Conservation (phyloP, 2,329 filamentous ascomycete species). For the Aspergillus proliferans region DNA sequence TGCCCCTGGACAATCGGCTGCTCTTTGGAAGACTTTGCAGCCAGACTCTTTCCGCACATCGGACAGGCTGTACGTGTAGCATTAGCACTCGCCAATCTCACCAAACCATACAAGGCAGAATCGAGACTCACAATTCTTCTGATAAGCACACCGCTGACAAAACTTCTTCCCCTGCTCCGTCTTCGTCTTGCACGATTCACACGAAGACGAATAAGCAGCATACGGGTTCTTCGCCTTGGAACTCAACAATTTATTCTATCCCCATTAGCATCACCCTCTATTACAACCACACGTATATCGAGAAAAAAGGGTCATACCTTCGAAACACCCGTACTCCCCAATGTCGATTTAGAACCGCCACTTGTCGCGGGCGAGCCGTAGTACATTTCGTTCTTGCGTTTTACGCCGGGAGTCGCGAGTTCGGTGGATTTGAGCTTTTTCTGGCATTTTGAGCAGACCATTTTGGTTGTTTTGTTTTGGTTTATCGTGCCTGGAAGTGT, state of each 20-base stretch:
- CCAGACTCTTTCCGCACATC: slow-evolving; percentile 55
- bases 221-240: slow-evolving; percentile 62
- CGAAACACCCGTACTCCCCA: slow-evolving; percentile 53
- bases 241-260: slow-evolving; percentile 58
- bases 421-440: slow-evolving; percentile 55
- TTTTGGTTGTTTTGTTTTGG: slow-evolving; percentile 23
- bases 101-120: too few species aligned
- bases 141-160: slow-evolving; percentile 59
- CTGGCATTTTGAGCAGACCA: slow-evolving; percentile 62
- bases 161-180: slow-evolving; percentile 55
- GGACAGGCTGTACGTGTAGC: slow-evolving; percentile 46
- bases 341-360: slow-evolving; percentile 39
- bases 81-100: not conserved
- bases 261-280: not conserved
- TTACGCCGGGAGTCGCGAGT: slow-evolving; percentile 59
- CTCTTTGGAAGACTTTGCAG: slow-evolving; percentile 41
- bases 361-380: slow-evolving; percentile 51
- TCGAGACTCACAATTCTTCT: slow-evolving; percentile 37
- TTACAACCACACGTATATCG: not conserved
- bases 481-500: too few species aligned
- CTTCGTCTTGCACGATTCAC: slow-evolving; percentile 58
- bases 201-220: slow-evolving; percentile 57
- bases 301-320: slow-evolving; percentile 42
- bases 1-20: slow-evolving; percentile 54
- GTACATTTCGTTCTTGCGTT: slow-evolving; percentile 63